These are phyloP conservation scores for Lasiodiplodia hormozganensis DNA, from an alignment of 2,329 filamentous ascomycete genomes.

Conservation along the genomic window DNA sequence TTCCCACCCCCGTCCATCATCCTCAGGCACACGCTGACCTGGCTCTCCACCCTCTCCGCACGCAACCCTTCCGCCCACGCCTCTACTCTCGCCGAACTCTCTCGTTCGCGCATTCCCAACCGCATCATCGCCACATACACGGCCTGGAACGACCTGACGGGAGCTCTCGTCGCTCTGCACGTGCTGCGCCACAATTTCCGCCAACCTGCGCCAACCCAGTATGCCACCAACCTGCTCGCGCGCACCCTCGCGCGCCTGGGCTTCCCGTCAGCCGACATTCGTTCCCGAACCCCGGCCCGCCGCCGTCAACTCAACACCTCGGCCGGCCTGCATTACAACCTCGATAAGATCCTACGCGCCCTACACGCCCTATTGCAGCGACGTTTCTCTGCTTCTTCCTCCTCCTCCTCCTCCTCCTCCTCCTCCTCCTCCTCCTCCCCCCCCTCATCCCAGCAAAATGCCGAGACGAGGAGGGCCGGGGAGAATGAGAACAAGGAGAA, in stretches of 20 bases:
- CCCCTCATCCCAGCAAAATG: not conserved
- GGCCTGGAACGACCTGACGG: conserved; percentile 41
- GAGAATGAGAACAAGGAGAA: not conserved
- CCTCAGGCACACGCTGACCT: conserved; percentile 8
- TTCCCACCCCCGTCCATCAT: not conserved
- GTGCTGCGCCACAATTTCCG: conserved; percentile 37
- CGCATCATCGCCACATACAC: conserved; percentile 47
- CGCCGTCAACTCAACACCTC: conserved; percentile 2
- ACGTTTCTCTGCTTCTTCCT: not conserved
- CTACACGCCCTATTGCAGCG: conserved; percentile 7
- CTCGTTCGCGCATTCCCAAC: conserved; percentile 36
- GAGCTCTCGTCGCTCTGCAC: conserved; percentile 45
- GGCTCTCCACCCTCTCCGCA: not conserved
- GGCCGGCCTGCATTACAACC: not conserved
- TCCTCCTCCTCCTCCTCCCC: not conserved
- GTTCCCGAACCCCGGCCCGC: conserved; percentile 1
- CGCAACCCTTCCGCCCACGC: not conserved
- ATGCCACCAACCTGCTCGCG: conserved; percentile 36
- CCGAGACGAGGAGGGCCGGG: not conserved
- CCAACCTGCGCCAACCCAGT: conserved; percentile 38
- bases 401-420: not conserved
- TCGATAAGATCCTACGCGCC: not conserved
- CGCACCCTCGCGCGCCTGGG: conserved; percentile 42
- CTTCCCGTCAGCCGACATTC: conserved; percentile 28
- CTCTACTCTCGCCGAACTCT: not conserved